Evolutionary conservation across 2,329 filamentous ascomycete species (phyloP), one percentile per base, ranked within the genome.

Genomic region (Metarhizium sp.): DNA sequence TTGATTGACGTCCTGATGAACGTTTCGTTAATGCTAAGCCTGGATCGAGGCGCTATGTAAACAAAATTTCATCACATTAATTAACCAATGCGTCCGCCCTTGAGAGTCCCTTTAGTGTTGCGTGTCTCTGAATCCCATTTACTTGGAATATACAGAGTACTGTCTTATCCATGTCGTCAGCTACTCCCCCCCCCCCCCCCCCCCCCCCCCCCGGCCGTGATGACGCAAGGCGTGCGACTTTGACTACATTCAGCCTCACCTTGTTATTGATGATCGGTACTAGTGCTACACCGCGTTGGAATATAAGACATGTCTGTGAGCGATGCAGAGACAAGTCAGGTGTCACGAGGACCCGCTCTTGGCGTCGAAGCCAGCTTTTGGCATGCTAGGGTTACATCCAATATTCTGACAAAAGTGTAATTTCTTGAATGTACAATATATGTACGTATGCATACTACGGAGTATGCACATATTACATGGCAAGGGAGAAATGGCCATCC

Each of bases 291-390:
- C 48, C 57, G 55, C 55, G 54, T 52, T 61, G 60, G 57, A 60
- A 61, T 59, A 58, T 47, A 40, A 60, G 59, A 61, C 60, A 58
- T 48, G 42, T 42, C 34, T 43, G 45, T 52, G 25, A 38, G 29
- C 43, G 50, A 20, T 25, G 40, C 18, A 36, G 55, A 57, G 7
- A 42, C 43, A 20, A 50, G 52, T 50, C 52, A 54, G 8, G 7
- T 11, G 45, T 42, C 4, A 43, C 45, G 34, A 30, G 3, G 42
- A 40, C 40, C 51, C 51, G 25, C 38, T n/a, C 16, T 43, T 13
- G 45, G n/a, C 16, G n/a, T 14, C 29, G 40, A 25, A 38, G 40
- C 29, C 29, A 16, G 16, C 7, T 45, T 45, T 18, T 45, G 20
- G 40, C 51, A 45, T 43, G 11, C 29, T 25, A 42, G 18, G 34